Percentiles rank a stretch among this genome's conserved stretches.
Conservation (phyloP, 208 protist genomes). For the Crithidia fasciculata region DNA sequence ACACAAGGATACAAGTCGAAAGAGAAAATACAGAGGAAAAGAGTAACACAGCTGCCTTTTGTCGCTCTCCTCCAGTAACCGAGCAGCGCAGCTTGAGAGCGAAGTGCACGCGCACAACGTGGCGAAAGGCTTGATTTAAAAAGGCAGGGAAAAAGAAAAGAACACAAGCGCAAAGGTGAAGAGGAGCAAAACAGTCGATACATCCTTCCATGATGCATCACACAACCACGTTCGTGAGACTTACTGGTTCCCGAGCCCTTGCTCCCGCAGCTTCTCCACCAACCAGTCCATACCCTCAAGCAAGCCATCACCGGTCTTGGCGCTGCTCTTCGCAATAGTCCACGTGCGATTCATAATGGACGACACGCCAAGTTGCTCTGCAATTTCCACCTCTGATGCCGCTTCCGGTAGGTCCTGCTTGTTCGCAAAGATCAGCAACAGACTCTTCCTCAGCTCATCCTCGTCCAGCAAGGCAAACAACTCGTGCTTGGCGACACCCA, state of each 20-base stretch:
- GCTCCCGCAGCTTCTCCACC: constrained; percentile 77
- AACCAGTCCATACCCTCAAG: constrained; percentile 95
- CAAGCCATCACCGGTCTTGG: constrained; percentile 93
- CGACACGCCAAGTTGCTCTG: constrained; percentile 75
- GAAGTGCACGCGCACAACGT: too few relatives aligned
- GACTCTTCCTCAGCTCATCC: constrained; percentile 86
- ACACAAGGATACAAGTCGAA: too few relatives aligned
- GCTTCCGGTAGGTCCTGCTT: constrained; percentile 94
- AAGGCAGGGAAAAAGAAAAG: too few relatives aligned
- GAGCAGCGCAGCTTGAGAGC: too few relatives aligned
- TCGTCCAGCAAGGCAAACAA: constrained; percentile 86
- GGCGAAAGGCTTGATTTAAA: too few relatives aligned
- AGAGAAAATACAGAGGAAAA: too few relatives aligned
- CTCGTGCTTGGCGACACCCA: constrained; percentile 91
- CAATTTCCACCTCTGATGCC: constrained; percentile 67
- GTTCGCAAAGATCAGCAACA: constrained; percentile 96
- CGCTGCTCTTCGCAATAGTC: constrained; percentile 95
- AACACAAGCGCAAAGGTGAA: too few relatives aligned
- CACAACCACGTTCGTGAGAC: neutral
- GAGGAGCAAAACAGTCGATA: neutral
- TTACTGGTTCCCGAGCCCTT: constrained; percentile 37
- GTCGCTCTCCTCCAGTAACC: too few relatives aligned
- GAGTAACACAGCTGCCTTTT: too few relatives aligned
- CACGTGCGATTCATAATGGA: constrained; percentile 91
- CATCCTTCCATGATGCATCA: neutral